These are phyloP conservation scores for Solanum neorickii DNA, from an alignment of 257 asterid genomes.

Conservation along the genomic window DNA sequence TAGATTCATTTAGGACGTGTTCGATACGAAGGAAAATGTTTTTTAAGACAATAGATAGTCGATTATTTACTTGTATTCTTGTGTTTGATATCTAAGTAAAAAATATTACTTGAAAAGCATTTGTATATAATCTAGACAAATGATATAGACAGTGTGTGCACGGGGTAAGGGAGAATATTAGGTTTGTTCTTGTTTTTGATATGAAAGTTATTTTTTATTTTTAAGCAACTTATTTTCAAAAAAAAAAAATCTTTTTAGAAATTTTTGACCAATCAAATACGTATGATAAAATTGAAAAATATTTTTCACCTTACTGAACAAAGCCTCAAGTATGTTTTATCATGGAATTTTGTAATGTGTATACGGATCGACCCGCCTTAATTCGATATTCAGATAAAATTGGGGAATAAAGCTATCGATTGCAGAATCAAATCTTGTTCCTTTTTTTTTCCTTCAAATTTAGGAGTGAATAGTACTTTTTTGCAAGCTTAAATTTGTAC, in stretches of 20 bases:
- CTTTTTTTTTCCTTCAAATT: background rate
- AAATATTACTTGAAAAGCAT: background rate
- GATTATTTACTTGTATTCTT: background rate
- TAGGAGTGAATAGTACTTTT: background rate
- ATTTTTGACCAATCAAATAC: background rate
- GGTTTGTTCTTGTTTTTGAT: background rate
- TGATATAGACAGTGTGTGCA: background rate
- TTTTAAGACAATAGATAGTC: background rate
- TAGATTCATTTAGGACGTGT: no score
- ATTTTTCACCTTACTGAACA: background rate
- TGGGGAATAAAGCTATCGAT: background rate
- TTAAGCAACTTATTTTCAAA: background rate
- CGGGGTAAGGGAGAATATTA: background rate
- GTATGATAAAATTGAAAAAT: background rate
- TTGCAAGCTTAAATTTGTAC: background rate
- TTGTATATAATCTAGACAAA: background rate
- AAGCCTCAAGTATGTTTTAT: background rate
- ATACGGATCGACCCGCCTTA: no score
- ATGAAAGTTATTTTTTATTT: background rate
- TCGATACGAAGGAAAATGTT: background rate
- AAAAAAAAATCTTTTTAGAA: accelerated
- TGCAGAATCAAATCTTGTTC: background rate
- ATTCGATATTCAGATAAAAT: background rate
- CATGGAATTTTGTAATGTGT: background rate
- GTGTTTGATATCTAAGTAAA: background rate